Percentiles rank a stretch among this genome's conserved stretches.
Evolutionary conservation across 2,329 filamentous ascomycete genomes (phyloP).

Genomic region (Penicillium sp.): DNA sequence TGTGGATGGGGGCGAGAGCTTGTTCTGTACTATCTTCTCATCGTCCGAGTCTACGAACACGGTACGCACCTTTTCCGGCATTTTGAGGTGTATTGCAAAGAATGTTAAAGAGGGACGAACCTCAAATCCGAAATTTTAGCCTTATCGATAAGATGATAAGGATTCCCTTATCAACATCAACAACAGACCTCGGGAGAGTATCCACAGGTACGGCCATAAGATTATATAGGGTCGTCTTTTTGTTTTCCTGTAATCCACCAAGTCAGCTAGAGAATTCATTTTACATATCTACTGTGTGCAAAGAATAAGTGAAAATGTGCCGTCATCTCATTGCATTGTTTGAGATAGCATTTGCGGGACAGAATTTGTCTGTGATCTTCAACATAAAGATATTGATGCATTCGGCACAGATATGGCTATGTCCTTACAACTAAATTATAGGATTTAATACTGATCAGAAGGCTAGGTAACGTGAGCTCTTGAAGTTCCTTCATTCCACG

Average conservation of each 20-base stretch:
- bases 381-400: no score
- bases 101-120: neutral
- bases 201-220: neutral
- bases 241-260: no score
- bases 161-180: neutral
- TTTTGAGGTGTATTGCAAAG: conserved; percentile 13
- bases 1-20: neutral
- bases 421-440: no score
- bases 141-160: conserved; percentile 30
- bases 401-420: no score
- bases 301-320: neutral
- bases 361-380: no score
- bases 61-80: conserved; percentile 19
- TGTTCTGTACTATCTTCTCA: conserved; percentile 14
- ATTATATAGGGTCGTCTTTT: neutral
- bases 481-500: no score
- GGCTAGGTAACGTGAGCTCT: no score
- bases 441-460: no score
- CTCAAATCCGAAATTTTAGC: conserved; percentile 2
- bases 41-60: conserved; percentile 28
- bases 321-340: no score
- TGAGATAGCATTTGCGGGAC: no score
- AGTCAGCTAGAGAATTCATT: neutral
- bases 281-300: neutral
- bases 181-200: neutral